Conservation (phyloP, 2,329 filamentous ascomycete species). For the Fusarium sp. region DNA sequence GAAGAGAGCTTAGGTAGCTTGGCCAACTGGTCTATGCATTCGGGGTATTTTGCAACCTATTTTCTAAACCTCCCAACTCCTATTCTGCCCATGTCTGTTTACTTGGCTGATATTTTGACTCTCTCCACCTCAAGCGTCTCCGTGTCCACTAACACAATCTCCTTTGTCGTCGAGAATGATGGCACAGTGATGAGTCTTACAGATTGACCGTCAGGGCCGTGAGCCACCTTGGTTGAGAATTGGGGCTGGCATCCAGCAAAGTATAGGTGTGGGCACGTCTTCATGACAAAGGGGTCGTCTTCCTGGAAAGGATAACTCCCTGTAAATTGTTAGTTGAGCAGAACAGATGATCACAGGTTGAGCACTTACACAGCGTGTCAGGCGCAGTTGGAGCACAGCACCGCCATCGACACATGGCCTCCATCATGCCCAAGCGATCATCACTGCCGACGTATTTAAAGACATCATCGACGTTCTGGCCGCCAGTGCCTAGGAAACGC, state of each 20-base stretch:
- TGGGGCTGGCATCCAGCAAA: conserved; percentile 87
- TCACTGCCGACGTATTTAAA: conserved; percentile 89
- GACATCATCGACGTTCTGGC: conserved; percentile 94
- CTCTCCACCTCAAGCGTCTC: conserved; percentile 85
- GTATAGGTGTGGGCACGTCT: conserved; percentile 88
- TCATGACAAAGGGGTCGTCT: conserved; percentile 89
- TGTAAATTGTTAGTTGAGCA: conserved; percentile 49
- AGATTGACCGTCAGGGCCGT: conserved; percentile 74
- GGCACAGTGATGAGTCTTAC: conserved; percentile 88
- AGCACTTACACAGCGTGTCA: conserved; percentile 86
- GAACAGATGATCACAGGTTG: neutral
- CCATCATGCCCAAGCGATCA: conserved; percentile 88
- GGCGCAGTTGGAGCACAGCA: conserved; percentile 93
- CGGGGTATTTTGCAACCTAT: conserved; percentile 33
- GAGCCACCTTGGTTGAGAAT: conserved; percentile 78
- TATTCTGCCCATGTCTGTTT: conserved; percentile 5
- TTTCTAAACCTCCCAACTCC: conserved; percentile 11
- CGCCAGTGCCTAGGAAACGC: conserved; percentile 86
- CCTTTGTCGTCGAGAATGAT: conserved; percentile 80
- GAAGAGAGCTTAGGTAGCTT: conserved; percentile 5
- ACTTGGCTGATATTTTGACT: conserved; percentile 65
- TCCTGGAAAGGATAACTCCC: conserved; percentile 98
- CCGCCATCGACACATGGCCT: conserved; percentile 92
- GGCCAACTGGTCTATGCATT: conserved; percentile 11
- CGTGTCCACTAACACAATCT: conserved; percentile 85